Conservation (phyloP, 2,329 filamentous ascomycete genomes). For the Atkinsonella texensis region DNA sequence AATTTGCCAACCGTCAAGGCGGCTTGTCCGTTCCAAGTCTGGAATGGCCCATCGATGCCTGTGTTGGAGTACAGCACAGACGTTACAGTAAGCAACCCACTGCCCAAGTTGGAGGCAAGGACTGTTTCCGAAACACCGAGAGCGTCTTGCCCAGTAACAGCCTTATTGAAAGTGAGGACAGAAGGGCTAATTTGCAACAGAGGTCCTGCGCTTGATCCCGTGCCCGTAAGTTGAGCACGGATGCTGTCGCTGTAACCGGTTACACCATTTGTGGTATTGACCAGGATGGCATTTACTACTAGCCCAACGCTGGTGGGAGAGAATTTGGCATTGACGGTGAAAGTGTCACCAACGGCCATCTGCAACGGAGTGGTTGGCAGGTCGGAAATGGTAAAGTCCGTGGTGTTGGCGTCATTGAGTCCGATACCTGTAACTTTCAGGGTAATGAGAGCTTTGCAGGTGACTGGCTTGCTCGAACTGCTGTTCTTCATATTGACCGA, state of each 20-base stretch:
- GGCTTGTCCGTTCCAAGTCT: constrained; percentile 22
- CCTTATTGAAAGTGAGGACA: constrained; percentile 34
- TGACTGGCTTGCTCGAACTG: constrained; percentile 21
- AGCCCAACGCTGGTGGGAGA: constrained; percentile 33
- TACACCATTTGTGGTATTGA: constrained; percentile 34
- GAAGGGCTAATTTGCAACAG: constrained; percentile 36
- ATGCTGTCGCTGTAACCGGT: constrained; percentile 34
- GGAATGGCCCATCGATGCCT: constrained; percentile 33
- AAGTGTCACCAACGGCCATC: constrained; percentile 22
- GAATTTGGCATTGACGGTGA: constrained; percentile 34
- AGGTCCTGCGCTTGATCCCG: constrained; percentile 31
- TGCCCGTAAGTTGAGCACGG: constrained; percentile 35
- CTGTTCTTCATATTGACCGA: constrained; percentile 26
- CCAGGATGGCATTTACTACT: constrained; percentile 32
- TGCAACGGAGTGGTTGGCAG: constrained; percentile 19
- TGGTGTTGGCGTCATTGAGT: constrained; percentile 21
- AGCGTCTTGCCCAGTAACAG: constrained; percentile 30
- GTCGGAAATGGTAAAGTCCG: constrained; percentile 25
- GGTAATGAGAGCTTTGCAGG: constrained; percentile 34
- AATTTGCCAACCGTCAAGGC: constrained; percentile 34
- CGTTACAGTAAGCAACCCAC: constrained; percentile 29
- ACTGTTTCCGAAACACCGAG: constrained; percentile 29
- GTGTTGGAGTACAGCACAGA: constrained; percentile 31
- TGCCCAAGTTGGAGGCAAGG: constrained; percentile 38
- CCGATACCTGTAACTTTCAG: constrained; percentile 28